phyloP scores from a whole-genome alignment of 148 eudicot species.

The Cornus kousa region DNA sequence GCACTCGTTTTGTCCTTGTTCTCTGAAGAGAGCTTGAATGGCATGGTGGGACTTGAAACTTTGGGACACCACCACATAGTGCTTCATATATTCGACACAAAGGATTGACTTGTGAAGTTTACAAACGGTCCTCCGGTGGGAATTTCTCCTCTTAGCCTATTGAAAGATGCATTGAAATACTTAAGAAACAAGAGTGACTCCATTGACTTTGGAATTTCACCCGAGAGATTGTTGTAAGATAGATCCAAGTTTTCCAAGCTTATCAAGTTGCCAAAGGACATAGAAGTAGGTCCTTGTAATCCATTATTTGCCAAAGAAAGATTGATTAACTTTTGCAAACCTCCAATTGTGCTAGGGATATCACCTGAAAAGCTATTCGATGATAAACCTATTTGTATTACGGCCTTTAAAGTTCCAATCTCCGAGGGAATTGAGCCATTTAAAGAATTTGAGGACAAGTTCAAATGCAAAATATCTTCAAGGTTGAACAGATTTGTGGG shows the following conservation, averaged over 20 bases:
- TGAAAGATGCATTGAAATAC: no score
- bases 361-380: conserved; percentile 6
- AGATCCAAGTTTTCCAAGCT: conserved; percentile 17
- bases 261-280: conserved; percentile 1
- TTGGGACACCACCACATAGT: conserved; percentile 15
- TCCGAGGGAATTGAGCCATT: no score
- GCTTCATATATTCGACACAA: conserved; percentile 11
- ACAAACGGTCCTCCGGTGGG: conserved; percentile 18
- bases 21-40: no score
- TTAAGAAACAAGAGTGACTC: conserved; percentile 4
- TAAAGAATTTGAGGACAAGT: no score
- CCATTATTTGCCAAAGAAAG: conserved; percentile 5
- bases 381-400: neutral
- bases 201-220: conserved; percentile 10
- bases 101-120: conserved; percentile 12
- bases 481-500: no score
- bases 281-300: conserved; percentile 15
- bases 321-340: neutral
- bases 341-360: no score
- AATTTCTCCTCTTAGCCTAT: no score
- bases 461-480: no score
- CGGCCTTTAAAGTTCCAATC: conserved; percentile 6
- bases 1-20: no score
- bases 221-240: no score
- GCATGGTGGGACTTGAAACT: no score